Evolutionary conservation across 306 rosid genomes (phyloP).

Genomic region (Dryas drummondii): DNA sequence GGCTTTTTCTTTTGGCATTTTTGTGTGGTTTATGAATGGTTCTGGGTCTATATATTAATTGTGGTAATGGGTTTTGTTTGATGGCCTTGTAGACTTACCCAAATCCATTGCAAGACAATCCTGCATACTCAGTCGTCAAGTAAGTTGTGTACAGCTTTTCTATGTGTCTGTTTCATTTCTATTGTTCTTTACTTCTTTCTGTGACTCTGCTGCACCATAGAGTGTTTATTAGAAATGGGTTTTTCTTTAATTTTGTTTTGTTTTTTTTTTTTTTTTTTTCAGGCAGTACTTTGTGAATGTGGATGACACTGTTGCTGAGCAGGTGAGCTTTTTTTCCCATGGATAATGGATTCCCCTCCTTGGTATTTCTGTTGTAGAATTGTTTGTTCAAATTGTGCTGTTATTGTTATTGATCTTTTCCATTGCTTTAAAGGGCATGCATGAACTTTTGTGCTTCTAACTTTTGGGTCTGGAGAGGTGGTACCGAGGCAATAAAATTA

Average conservation of each 20-base stretch:
- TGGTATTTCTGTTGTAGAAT: conserved; percentile 8
- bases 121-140: conserved; percentile 95
- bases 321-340: conserved; percentile 39
- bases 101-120: conserved; percentile 89
- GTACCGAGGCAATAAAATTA: background rate
- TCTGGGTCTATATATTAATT: background rate
- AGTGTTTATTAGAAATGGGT: background rate
- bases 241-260: conserved; percentile 1
- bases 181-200: background rate
- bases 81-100: conserved; percentile 53
- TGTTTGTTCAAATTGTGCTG: background rate
- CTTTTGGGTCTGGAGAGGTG: background rate
- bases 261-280: conserved; percentile 33
- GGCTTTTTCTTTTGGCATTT: background rate
- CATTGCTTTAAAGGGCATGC: background rate
- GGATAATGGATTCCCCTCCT: background rate
- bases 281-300: conserved; percentile 93
- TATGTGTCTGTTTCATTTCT: background rate
- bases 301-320: conserved; percentile 80
- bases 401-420: background rate
- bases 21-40: background rate
- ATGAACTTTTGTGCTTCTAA: background rate
- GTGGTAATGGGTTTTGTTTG: conserved; percentile 13
- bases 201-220: background rate
- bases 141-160: conserved; percentile 30